These are phyloP conservation scores for Wallacemonas sp. DNA, from an alignment of 208 protist species.

Conservation along the genomic window DNA sequence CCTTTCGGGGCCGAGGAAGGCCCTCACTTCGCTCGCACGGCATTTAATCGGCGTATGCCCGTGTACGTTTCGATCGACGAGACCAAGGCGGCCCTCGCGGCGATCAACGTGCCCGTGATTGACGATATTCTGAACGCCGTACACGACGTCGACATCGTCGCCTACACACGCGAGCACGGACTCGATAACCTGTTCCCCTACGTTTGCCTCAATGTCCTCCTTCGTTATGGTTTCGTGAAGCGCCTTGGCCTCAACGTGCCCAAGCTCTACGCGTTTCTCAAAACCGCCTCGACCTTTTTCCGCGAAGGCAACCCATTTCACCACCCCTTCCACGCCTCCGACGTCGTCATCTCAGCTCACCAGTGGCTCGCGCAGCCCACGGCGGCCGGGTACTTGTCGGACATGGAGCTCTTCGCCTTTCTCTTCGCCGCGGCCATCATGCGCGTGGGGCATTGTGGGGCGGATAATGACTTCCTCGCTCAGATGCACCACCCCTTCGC, in stretches of 20 bases:
- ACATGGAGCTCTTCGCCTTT: conserved; percentile 57
- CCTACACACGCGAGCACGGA: conserved; percentile 16
- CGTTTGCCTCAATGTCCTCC: conserved; percentile 60
- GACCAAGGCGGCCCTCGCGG: conserved; percentile 26
- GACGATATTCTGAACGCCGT: conserved; percentile 26
- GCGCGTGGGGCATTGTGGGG: conserved; percentile 53
- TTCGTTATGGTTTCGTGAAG: conserved; percentile 61
- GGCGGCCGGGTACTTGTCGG: conserved; percentile 33
- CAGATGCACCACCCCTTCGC: conserved; percentile 59
- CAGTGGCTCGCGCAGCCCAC: conserved; percentile 52
- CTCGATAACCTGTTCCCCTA: conserved; percentile 18
- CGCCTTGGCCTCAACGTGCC: conserved; percentile 47
- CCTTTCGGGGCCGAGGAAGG: conserved; percentile 32
- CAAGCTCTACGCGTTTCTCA: conserved; percentile 46
- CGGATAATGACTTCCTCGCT: conserved; percentile 80
- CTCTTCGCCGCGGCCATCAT: conserved; percentile 53
- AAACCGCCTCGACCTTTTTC: conserved; percentile 43
- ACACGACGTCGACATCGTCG: conserved; percentile 13
- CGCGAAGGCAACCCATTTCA: conserved; percentile 71
- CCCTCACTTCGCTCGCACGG: conserved; percentile 41
- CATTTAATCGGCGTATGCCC: conserved; percentile 37
- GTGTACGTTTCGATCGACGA: conserved; percentile 33
- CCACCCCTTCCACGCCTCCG: conserved; percentile 66
- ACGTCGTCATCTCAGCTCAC: conserved; percentile 69
- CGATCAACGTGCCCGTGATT: conserved; percentile 44